A percentile compares a stretch with the other conserved stretches of the same genome.
phyloP scores from a whole-genome alignment of 2,329 filamentous ascomycete species.

The Parastagonospora avenae region DNA sequence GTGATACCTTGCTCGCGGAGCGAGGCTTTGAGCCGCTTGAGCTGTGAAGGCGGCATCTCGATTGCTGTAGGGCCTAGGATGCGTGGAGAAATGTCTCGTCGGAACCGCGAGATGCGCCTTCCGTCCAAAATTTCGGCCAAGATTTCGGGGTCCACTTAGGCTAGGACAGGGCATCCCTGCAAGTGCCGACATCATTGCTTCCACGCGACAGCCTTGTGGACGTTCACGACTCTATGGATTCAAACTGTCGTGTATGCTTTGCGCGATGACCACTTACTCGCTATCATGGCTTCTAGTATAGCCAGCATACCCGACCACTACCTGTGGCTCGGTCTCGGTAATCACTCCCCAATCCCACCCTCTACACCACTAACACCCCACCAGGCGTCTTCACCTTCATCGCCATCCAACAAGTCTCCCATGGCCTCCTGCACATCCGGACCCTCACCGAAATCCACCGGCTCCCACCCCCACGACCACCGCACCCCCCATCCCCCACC shows the following conservation, averaged over 20 bases:
- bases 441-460: conserved; percentile 70
- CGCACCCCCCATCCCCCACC: conserved; percentile 60
- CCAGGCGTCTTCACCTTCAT: conserved; percentile 62
- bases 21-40: conserved; percentile 93
- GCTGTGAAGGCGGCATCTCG: conserved; percentile 88
- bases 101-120: conserved; percentile 1
- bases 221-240: conserved; percentile 4
- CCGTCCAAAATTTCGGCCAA: conserved; percentile 26
- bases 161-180: conserved; percentile 16
- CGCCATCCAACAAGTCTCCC: conserved; percentile 62
- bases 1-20: conserved; percentile 87
- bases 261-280: conserved; percentile 15
- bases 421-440: conserved; percentile 64
- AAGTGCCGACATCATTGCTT: conserved; percentile 25
- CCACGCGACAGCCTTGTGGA: conserved; percentile 2
- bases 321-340: conserved; percentile 55
- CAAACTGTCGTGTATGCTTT: not conserved
- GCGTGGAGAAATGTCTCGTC: conserved; percentile 1
- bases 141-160: conserved; percentile 14
- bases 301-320: conserved; percentile 51
- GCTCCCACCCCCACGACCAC: conserved; percentile 61
- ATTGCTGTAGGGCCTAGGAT: not conserved
- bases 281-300: conserved; percentile 42
- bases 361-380: conserved; percentile 42
- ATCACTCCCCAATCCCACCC: conserved; percentile 34